Base-by-base conservation (phyloP, 495 filamentous ascomycete genomes). In the Aspergillus bertholletiae region DNA sequence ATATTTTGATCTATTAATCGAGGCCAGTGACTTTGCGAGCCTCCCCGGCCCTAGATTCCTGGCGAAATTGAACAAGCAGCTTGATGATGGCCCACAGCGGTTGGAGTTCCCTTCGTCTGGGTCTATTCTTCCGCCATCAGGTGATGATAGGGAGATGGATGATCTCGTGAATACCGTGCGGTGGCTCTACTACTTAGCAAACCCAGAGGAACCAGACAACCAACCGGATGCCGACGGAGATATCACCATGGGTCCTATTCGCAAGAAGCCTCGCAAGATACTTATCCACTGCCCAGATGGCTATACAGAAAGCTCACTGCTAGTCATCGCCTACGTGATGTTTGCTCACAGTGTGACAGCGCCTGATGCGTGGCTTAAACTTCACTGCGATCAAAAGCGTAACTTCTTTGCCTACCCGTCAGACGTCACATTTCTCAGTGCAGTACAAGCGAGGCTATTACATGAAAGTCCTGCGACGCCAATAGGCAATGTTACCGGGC, bases 331-430 rank as follows among this genome's bases (percentile, higher is more conserved):
- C 20, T 98, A 97, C 69, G 88, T 84, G 68, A 96, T 93, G 80
- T 97, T 88, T 66, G 84, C 88, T 26, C 88, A 95, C 51, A 88
- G 89, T 6, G 75, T 88, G 8, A 84, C 93, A 0, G 82, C 88
- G 0, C 86, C 90, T 27, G 81, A 88, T 13, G 93, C 94, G 17
- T 97, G 92, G 92, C 76, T 97, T 15, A 77, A 83, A 53, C 74
- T 98, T 35, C 94, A 98, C 61, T 84, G 84, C 13, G 79, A 84
- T 1, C 89, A 88, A 71, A 76, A 83, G 39, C 87, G 94, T 46
- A 97, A 98, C 66, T 96, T 97, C 74, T 98, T 98, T 61, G 89
- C 94, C 0, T 98, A 98, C 59, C 85, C 88, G 2, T 89, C 88
- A 0, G 94, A 98, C 64, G 89, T 96, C 26, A 79, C 84, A 5